These are phyloP conservation scores for Pseudocercospora eumusae DNA, from an alignment of 2,329 filamentous ascomycete species.

Conservation along the genomic window DNA sequence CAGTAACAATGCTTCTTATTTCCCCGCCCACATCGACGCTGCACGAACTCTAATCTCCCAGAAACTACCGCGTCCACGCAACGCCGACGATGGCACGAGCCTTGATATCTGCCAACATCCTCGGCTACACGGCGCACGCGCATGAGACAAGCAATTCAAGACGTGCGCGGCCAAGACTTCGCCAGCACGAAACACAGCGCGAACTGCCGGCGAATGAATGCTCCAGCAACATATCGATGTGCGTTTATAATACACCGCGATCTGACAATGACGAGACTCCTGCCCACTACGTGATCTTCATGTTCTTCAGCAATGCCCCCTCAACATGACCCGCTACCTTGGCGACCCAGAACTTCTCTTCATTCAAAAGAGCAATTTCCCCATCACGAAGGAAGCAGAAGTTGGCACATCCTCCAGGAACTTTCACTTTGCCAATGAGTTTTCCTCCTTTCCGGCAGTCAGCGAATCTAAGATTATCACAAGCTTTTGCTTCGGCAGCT, in stretches of 20 bases:
- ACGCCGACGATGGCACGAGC: constrained; percentile 1
- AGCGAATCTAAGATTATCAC: not conserved
- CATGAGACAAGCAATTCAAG: not conserved
- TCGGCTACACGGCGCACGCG: too few relatives aligned
- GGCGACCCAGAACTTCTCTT: constrained; percentile 33
- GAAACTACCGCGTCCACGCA: not conserved
- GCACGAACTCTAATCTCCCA: constrained; percentile 1
- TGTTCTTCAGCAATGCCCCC: constrained; percentile 34
- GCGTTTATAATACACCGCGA: not conserved
- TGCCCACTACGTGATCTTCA: constrained; percentile 28
- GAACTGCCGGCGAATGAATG: constrained; percentile 6
- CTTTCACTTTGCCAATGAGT: constrained; percentile 60
- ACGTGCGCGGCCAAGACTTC: not conserved
- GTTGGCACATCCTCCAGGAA: constrained; percentile 45
- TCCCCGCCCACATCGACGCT: constrained; percentile 1
- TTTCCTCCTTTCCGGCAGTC: constrained; percentile 38
- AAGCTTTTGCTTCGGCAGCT: not conserved
- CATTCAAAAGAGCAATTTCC: constrained; percentile 34
- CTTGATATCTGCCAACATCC: not conserved
- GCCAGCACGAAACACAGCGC: not conserved
- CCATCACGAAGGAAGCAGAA: constrained; percentile 37
- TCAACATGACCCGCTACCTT: constrained; percentile 24
- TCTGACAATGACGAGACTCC: not conserved
- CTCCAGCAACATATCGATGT: not conserved
- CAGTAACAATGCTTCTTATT: not conserved